These are phyloP conservation scores for Aspergillus terreus DNA, from an alignment of 2,329 filamentous ascomycete genomes.

Conservation along the genomic window DNA sequence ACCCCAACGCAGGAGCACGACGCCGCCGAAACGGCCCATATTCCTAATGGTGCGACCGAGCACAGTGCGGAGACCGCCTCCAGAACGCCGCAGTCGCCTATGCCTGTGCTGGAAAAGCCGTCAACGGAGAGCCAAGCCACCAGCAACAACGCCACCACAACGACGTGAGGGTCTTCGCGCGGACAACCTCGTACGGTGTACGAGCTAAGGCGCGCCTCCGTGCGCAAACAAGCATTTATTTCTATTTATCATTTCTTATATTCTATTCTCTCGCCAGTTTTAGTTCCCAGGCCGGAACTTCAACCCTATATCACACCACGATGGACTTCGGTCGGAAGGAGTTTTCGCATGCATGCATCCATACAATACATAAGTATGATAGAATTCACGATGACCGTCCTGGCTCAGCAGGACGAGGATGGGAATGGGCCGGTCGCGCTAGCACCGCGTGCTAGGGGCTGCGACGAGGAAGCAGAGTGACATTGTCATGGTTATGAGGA, in stretches of 20 bases:
- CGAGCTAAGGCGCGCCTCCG: background rate
- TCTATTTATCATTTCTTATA: slow-evolving; percentile 1
- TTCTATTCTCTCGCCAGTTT: background rate
- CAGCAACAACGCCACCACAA: background rate
- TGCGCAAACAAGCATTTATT: background rate
- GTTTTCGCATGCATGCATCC: background rate
- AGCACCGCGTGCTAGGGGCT: background rate
- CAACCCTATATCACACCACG: background rate
- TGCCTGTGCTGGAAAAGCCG: background rate
- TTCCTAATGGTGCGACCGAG: slow-evolving; percentile 8
- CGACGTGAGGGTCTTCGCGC: background rate
- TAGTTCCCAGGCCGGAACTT: slow-evolving; percentile 22
- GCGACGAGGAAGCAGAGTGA: background rate
- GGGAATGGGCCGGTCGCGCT: background rate
- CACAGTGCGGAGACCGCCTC: no score
- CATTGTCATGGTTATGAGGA: background rate
- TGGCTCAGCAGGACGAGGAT: background rate
- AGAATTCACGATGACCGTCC: slow-evolving; percentile 1
- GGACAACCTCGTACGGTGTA: background rate
- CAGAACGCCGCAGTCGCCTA: background rate
- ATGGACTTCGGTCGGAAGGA: background rate
- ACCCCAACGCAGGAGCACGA: slow-evolving; percentile 25
- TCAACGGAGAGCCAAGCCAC: background rate
- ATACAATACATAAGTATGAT: slow-evolving; percentile 1
- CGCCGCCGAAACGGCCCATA: slow-evolving; percentile 1